Evolutionary conservation across 2,329 filamentous ascomycete species (phyloP), one percentile per base, ranked within the genome.

Genomic region (Endocalyx cinctus): DNA sequence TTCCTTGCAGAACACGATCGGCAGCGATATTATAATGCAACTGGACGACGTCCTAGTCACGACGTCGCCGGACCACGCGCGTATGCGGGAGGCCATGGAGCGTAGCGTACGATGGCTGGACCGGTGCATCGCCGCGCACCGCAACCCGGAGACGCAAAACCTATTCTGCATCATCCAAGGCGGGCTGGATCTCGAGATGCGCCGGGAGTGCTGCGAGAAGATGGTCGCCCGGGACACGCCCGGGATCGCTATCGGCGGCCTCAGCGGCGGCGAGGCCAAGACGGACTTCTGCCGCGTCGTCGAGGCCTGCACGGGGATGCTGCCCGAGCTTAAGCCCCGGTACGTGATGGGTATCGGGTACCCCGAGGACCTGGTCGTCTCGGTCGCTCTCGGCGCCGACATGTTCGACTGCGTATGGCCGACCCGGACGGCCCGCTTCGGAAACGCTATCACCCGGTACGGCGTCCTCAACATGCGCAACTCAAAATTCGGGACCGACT

Each of bases 391-490:
- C 1, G 92, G 92, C 4, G 92, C 92, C 30, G 92, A 98, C 63
- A 98, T 98, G 92, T 98, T 98, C 57, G 92, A 98, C 63, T 98
- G 94, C 55, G 92, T 98, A 6, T 98, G 92, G 92, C 94, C 92
- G 2, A 97, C 92, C 5, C 74, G 92, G 34, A 98, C 92, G 22
- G 92, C 92, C 55, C 80, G 92, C 20, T 98, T 98, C 55, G 92
- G 94, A 39, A 96, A 96, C 55, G 92, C 90, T 23, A 77, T 98
- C 38, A 96, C 90, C 3, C 75, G 78, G 35, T 51, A 69, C 26
- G 94, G 92, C 10, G 77, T 87, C n/a, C 65, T 96, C 28, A 96
- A 95, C 57, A 67, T 98, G 29, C 82, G 86, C 41, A 81, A 90
- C 55, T 75, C 81, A 17, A 69, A 70, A 27, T 96, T 80, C 54